A percentile compares a stretch with the other conserved stretches of the same genome.
phyloP scores from a whole-genome alignment of 176 grass and related monocot species.

The Aegilops umbellulata region DNA sequence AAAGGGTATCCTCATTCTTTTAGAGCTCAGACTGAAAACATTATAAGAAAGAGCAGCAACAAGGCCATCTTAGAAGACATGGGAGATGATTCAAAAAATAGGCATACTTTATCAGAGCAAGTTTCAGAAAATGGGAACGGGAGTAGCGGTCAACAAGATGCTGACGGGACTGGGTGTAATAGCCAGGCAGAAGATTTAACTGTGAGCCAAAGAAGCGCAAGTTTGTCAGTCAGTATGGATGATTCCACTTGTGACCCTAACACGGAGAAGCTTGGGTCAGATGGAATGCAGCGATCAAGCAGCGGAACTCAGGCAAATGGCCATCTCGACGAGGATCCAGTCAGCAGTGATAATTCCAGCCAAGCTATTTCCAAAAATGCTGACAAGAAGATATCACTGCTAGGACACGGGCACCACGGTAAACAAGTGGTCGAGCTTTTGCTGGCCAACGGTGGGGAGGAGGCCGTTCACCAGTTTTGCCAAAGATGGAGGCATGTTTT shows the following conservation, averaged over 20 bases:
- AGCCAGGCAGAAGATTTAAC: constrained; percentile 17
- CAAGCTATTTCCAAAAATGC: constrained; percentile 29
- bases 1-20: constrained; percentile 56
- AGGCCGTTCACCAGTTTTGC: constrained; percentile 67
- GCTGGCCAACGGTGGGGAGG: constrained; percentile 55
- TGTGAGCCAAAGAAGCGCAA: constrained; percentile 9
- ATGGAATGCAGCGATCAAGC: constrained; percentile 7
- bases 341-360: constrained; percentile 29
- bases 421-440: constrained; percentile 87
- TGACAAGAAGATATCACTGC: constrained; percentile 66
- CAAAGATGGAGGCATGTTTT: constrained; percentile 91
- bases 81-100: constrained; percentile 33
- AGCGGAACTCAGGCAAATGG: constrained; percentile 18
- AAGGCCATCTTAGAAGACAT: constrained; percentile 24
- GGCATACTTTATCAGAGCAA: constrained; percentile 23
- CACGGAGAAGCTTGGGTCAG: not conserved
- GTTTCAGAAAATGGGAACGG: constrained; percentile 16
- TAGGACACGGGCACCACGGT: constrained; percentile 85
- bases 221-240: constrained; percentile 18
- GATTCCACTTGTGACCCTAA: constrained; percentile 13
- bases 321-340: constrained; percentile 24
- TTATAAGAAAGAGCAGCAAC: constrained; percentile 41
- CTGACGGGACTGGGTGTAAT: constrained; percentile 8
- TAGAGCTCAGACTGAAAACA: constrained; percentile 44
- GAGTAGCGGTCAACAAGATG: constrained; percentile 9